phyloP scores from a whole-genome alignment of 2,329 filamentous ascomycete genomes.

The Pseudocercospora fijiensis region DNA sequence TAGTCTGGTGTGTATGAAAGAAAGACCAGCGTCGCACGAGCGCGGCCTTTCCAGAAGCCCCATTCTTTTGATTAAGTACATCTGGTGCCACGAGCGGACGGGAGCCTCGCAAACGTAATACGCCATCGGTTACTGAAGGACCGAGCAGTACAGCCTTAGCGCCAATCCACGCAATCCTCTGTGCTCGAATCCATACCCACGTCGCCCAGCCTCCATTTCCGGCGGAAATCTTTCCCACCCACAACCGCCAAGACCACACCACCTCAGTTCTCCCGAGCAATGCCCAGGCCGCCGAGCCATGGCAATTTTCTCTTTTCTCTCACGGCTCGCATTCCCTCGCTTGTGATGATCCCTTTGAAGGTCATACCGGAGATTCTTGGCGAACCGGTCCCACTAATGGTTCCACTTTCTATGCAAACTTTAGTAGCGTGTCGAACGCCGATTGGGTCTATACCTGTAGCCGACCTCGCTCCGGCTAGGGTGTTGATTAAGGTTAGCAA shows the following conservation, averaged over 20 bases:
- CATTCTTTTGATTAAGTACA: slow-evolving; percentile 20
- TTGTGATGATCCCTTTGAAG: too few species aligned
- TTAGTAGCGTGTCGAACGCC: too few species aligned
- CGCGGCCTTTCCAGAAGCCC: slow-evolving; percentile 13
- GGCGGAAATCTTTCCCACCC: too few species aligned
- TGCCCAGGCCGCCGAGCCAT: not conserved
- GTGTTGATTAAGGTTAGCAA: too few species aligned
- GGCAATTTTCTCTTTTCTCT: not conserved
- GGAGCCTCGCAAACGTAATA: slow-evolving; percentile 1
- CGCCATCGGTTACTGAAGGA: slow-evolving; percentile 3
- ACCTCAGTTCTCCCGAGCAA: slow-evolving; percentile 7
- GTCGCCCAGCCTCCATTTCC: too few species aligned
- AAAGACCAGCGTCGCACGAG: slow-evolving; percentile 10
- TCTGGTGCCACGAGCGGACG: slow-evolving; percentile 3
- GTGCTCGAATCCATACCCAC: too few species aligned
- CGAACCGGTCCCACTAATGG: too few species aligned
- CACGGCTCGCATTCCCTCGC: not conserved
- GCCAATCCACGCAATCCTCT: not conserved
- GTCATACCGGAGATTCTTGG: too few species aligned
- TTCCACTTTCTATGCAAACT: too few species aligned
- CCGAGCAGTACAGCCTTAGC: not conserved
- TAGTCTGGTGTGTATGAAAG: not conserved
- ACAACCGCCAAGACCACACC: too few species aligned
- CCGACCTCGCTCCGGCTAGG: too few species aligned
- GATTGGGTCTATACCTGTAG: too few species aligned